phyloP scores from a whole-genome alignment of 208 protist genomes.

The Herpetomonas samuelpessoai region DNA sequence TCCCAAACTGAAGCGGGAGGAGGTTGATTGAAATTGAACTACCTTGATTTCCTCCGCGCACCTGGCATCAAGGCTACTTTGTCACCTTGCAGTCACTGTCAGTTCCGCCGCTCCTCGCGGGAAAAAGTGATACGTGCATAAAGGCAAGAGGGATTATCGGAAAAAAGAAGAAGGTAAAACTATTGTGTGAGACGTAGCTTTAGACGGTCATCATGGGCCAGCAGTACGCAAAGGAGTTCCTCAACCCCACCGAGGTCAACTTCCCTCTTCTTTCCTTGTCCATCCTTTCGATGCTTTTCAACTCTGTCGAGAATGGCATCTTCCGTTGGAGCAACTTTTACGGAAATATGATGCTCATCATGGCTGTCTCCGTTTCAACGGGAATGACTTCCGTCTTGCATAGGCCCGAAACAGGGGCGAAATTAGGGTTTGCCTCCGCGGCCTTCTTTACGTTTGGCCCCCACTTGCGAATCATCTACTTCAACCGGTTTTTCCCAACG shows the following conservation, averaged over 20 bases:
- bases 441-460: constrained; percentile 52
- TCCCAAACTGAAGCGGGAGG: too few relatives aligned
- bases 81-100: too few relatives aligned
- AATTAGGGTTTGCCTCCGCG: constrained; percentile 44
- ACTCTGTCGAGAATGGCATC: constrained; percentile 58
- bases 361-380: constrained; percentile 50
- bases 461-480: constrained; percentile 54
- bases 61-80: too few relatives aligned
- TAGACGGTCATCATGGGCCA: constrained; percentile 46
- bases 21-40: too few relatives aligned
- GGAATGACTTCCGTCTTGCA: constrained; percentile 32
- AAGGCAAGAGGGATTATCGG: too few relatives aligned
- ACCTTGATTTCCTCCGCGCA: too few relatives aligned
- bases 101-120: too few relatives aligned
- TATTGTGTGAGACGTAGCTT: too few relatives aligned
- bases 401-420: constrained; percentile 43
- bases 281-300: constrained; percentile 58
- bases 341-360: constrained; percentile 52
- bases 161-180: too few relatives aligned
- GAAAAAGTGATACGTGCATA: too few relatives aligned
- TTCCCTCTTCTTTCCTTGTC: constrained; percentile 64
- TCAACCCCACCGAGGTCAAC: constrained; percentile 48
- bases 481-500: constrained; percentile 55
- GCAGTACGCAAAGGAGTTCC: constrained; percentile 39
- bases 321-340: constrained; percentile 58